Conservation (phyloP, 73 alveolate species). For the Diophrys appendiculata region DNA sequence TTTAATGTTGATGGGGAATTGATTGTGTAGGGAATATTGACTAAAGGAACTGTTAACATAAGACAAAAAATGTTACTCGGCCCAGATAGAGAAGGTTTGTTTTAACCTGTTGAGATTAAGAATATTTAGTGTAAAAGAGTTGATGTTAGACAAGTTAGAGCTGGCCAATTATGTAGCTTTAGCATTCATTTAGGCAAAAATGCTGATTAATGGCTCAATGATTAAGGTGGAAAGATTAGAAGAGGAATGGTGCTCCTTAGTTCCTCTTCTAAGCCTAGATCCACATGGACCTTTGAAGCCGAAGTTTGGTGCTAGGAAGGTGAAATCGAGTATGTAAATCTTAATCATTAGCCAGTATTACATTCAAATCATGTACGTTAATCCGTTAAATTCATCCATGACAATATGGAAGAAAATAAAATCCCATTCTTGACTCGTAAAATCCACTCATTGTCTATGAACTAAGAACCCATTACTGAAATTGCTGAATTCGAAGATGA, state of each 20-base stretch:
- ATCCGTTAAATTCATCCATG: slow-evolving; percentile 68
- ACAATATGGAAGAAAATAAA: slow-evolving; percentile 1
- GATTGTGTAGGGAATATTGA: slow-evolving; percentile 86
- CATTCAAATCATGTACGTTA: slow-evolving; percentile 84
- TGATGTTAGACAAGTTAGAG: slow-evolving; percentile 76
- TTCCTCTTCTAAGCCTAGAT: slow-evolving; percentile 77
- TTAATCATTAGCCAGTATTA: slow-evolving; percentile 84
- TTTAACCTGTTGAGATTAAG: slow-evolving; percentile 78
- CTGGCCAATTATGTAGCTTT: slow-evolving; percentile 90
- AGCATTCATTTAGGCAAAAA: slow-evolving; percentile 45
- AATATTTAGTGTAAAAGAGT: slow-evolving; percentile 87
- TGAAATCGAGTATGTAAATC: slow-evolving; percentile 60
- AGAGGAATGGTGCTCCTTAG: slow-evolving; percentile 89
- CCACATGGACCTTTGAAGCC: slow-evolving; percentile 83
- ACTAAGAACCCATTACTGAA: too few species aligned
- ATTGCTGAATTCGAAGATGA: too few species aligned
- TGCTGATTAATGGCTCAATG: slow-evolving; percentile 65
- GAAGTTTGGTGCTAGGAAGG: slow-evolving; percentile 90
- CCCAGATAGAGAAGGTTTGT: slow-evolving; percentile 91
- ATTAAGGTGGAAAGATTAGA: slow-evolving; percentile 77
- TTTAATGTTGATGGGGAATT: slow-evolving; percentile 68
- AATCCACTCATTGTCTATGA: too few species aligned
- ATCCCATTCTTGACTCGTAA: slow-evolving; percentile 10
- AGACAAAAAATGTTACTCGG: slow-evolving; percentile 81
- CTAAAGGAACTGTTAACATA: slow-evolving; percentile 77